Base-by-base conservation (phyloP, 441 rosid species). In the Corymbia calophylla region DNA sequence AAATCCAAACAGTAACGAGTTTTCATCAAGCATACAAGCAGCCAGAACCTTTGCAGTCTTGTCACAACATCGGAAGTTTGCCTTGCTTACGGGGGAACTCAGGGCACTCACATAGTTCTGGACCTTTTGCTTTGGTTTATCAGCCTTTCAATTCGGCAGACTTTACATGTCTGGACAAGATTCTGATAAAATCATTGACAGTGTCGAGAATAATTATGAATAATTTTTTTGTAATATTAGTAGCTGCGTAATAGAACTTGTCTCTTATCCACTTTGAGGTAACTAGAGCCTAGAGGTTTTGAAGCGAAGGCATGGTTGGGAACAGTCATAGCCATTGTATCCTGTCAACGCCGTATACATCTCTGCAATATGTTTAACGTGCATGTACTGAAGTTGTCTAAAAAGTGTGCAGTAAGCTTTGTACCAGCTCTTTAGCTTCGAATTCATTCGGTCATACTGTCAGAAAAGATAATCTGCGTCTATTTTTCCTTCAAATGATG, bases 81-180 rank as follows among this genome's bases (percentile, higher is more conserved):
- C 95, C 66, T 64, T 98, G 94, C 94, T 90, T 29, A 96, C 99
- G 3, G 99, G 97, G 88, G 98, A 98, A 89, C 97, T 97, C 87
- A 94, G 99, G 27, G 88, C 92, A 10, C 91, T 97, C 88, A 48
- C 93, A 85, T 95, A 93, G 70, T 2, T n/a, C 27, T n/a, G 35
- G 87, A 58, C 87, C 87, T 85, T 9, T 85, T 1, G 39, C 44
- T 53, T 54, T 51, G 4, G 8, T 51, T 85, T 49, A 85, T 49
- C 87, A 7, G 49, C 29, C 49, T 73, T 21, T 73, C 16, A 2
- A 39, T 39, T 39, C 14, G 4, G 82, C 82, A 1, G 17, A 39
- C 49, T 39, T 39, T 73, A 39, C 82, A 73, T 6, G 49, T 6
- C 82, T 39, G 82, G 49, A 73, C 49, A 25, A 3, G 29, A 21